These are phyloP conservation scores for Hibiscus trionum DNA, from an alignment of 345 rosid species.

Conservation along the genomic window DNA sequence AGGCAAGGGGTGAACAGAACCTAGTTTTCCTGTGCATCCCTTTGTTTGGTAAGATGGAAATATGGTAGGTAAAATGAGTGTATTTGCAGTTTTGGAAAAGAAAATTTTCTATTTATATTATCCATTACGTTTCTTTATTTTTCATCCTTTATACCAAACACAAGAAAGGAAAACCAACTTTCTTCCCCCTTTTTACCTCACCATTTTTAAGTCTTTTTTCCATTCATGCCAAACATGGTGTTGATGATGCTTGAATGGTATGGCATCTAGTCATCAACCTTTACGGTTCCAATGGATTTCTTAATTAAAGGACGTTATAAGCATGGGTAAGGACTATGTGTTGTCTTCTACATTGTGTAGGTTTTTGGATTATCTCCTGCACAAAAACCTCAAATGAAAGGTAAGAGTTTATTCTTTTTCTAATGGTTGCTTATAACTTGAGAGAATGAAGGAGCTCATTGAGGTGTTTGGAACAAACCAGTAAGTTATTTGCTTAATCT, in stretches of 20 bases:
- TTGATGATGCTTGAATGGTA: not conserved
- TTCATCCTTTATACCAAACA: not conserved
- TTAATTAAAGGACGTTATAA: not conserved
- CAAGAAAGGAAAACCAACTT: not conserved
- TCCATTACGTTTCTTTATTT: not conserved
- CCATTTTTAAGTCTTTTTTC: not conserved
- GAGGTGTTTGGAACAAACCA: not conserved
- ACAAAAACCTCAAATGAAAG: not conserved
- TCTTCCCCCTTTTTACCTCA: not conserved
- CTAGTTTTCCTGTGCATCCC: not conserved
- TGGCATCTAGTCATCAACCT: not conserved
- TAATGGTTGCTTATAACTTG: not conserved
- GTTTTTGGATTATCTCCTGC: not conserved
- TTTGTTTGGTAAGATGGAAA: not conserved
- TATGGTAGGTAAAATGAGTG: not conserved
- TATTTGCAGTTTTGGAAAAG: not conserved
- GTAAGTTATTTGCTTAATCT: constrained; percentile 17
- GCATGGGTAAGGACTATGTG: not conserved
- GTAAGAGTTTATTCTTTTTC: not conserved
- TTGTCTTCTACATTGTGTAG: not conserved
- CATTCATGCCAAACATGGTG: not conserved
- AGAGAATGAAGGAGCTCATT: not conserved
- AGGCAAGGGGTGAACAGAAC: not conserved
- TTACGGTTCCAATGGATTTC: constrained; percentile 3
- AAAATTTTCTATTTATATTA: not conserved